Evolutionary conservation across 176 grass and related monocot species (phyloP).

Genomic region (Coix lacrymajobi): DNA sequence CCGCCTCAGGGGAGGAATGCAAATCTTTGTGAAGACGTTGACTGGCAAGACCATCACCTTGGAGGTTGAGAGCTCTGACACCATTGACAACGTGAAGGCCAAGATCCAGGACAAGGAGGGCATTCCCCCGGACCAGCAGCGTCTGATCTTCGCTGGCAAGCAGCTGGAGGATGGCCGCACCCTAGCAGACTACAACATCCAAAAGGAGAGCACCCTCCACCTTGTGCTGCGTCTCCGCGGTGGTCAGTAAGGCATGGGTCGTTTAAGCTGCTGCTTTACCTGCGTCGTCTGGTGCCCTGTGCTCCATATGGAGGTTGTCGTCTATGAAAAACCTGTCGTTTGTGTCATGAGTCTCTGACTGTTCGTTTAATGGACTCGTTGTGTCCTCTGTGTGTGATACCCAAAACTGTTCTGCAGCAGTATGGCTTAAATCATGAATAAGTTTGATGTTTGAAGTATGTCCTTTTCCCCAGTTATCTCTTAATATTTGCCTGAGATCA

Average conservation of each 20-base stretch:
- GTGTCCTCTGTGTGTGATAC: too few relatives aligned
- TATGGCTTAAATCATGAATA: too few relatives aligned
- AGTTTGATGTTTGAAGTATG: too few relatives aligned
- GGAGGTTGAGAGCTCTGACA: conserved; percentile 33
- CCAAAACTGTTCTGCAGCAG: too few relatives aligned
- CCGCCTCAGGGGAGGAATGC: conserved; percentile 51
- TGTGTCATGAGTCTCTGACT: too few relatives aligned
- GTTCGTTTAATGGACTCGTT: too few relatives aligned
- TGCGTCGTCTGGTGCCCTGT: too few relatives aligned
- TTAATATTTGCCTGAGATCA: too few relatives aligned
- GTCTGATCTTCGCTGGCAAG: conserved; percentile 54
- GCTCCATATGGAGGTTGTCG: too few relatives aligned
- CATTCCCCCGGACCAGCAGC: conserved; percentile 57
- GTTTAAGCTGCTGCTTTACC: conserved; percentile 4
- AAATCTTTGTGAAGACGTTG: conserved; percentile 77
- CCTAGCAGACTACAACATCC: conserved; percentile 60
- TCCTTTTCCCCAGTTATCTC: too few relatives aligned
- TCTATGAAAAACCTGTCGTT: too few relatives aligned
- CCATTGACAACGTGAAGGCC: conserved; percentile 56
- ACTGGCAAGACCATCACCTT: conserved; percentile 76
- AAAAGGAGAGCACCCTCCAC: conserved; percentile 71
- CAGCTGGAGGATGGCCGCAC: conserved; percentile 71
- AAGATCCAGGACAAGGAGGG: conserved; percentile 82
- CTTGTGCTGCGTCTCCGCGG: conserved; percentile 28
- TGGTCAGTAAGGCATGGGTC: conserved; percentile 24